phyloP scores from a whole-genome alignment of 306 rosid species.

The Acmispon strigosus region DNA sequence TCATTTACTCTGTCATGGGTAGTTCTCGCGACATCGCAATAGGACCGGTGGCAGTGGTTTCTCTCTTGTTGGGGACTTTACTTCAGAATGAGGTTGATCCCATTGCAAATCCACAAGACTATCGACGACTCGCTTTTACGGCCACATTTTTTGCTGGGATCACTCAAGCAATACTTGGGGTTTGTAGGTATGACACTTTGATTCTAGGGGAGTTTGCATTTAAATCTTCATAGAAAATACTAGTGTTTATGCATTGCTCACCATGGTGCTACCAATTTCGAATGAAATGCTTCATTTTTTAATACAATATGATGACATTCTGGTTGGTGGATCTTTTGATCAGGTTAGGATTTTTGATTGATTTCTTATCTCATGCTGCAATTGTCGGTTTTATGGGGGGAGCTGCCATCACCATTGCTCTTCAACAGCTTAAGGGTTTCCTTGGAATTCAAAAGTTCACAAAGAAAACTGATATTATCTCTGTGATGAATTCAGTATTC shows the following conservation, averaged over 20 bases:
- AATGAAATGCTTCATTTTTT: neutral
- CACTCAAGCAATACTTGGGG: slow-evolving; percentile 84
- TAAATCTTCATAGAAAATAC: neutral
- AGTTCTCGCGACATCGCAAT: slow-evolving; percentile 97
- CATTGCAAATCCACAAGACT: slow-evolving; percentile 37
- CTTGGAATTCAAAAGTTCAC: slow-evolving; percentile 80
- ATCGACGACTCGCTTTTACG: slow-evolving; percentile 76
- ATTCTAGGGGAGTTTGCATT: neutral
- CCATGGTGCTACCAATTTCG: neutral
- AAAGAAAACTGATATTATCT: slow-evolving; percentile 66
- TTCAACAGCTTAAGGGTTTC: slow-evolving; percentile 95
- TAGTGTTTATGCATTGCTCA: neutral
- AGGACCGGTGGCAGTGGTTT: slow-evolving; percentile 97
- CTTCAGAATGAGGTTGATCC: slow-evolving; percentile 76
- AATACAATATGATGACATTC: neutral
- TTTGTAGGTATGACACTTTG: slow-evolving; percentile 53
- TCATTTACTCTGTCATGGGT: slow-evolving; percentile 88
- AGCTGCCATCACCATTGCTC: slow-evolving; percentile 94
- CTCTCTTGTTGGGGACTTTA: slow-evolving; percentile 84
- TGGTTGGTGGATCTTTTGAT: neutral
- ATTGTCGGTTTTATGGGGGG: slow-evolving; percentile 97
- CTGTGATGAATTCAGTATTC: slow-evolving; percentile 69
- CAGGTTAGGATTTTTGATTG: slow-evolving; percentile 96
- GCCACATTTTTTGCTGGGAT: slow-evolving; percentile 95
- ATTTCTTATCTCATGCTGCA: slow-evolving; percentile 96